Evolutionary conservation across 1,284 basidiomycete species (phyloP), one percentile per base, ranked within the genome.

Genomic region (Ceratobasidium sp.): DNA sequence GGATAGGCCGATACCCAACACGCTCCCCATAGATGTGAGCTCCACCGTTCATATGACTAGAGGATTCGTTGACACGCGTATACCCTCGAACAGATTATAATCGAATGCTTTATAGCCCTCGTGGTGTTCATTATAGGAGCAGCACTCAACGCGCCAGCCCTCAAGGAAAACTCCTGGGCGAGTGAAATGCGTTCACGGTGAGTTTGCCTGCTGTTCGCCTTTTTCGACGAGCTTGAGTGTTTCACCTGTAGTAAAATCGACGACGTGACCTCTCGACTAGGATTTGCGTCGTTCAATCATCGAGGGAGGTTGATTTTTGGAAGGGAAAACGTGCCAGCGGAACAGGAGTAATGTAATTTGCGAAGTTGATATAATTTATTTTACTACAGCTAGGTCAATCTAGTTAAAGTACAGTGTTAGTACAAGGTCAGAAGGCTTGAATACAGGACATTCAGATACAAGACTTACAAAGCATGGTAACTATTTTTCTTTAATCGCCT

Each of bases 91-190:
- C 79, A 96, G 94, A 91, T 92, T 75, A 83, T 92, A 24, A 76
- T 91, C 44, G 93, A 95, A 81, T 87, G 89, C 5, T 78, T 93
- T 24, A 75, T 89, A 59, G 88, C 89, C 0, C 84, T 95, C n/a
- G 79, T 90, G 11, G 77, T 93, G 7, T 92, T 93, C 17, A 89
- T 89, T 6, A 75, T 94, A 2, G 93, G 93, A 11, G 90, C 93
- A 41, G 88, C 89, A 11, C 79, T 93, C 72, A 90, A 88, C 77
- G 86, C 91, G n/a, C 87, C 91, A 2, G 82, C 87, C 44, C 82
- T 95, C 53, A 92, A 91, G 78, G 92, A 94, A 79, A 92, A 94
- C 76, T 91, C 91, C 44, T 96, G 93, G 94, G 88, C 93, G n/a
- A 93, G 92, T 79, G 94, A 96, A 83, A 95, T 95, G 93, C 89